Conservation (phyloP, 2,329 filamentous ascomycete species). For the Cryphonectria naterciae region DNA sequence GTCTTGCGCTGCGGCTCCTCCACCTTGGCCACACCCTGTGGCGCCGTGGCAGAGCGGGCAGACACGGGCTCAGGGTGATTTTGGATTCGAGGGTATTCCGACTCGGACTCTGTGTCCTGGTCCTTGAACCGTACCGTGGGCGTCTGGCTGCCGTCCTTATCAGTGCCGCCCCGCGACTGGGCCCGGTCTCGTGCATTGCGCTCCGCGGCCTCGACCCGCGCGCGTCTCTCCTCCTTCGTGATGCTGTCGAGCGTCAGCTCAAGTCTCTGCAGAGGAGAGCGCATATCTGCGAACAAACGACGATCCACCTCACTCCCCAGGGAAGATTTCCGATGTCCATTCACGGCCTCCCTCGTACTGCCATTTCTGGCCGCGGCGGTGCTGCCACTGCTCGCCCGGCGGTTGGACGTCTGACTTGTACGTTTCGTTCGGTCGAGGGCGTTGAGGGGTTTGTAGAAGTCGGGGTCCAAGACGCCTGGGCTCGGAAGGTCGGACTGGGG, state of each 20-base stretch:
- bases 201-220: conserved; percentile 82
- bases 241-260: conserved; percentile 90
- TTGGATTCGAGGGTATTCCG: conserved; percentile 33
- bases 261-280: conserved; percentile 90
- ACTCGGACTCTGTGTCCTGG: conserved; percentile 32
- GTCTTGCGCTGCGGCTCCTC: conserved; percentile 40
- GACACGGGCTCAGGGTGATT: conserved; percentile 33
- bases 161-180: conserved; percentile 38
- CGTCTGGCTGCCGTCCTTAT: conserved; percentile 31
- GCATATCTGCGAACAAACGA: conserved; percentile 73
- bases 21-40: conserved; percentile 28
- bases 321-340: conserved; percentile 43
- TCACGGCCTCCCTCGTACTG: conserved; percentile 35
- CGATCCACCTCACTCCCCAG: conserved; percentile 46
- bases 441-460: conserved; percentile 38
- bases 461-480: conserved; percentile 35
- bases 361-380: conserved; percentile 33
- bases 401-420: conserved; percentile 17
- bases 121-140: conserved; percentile 42
- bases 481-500: conserved; percentile 33
- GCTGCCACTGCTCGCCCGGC: conserved; percentile 31
- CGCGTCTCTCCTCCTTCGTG: conserved; percentile 93
- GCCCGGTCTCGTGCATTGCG: conserved; percentile 67
- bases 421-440: conserved; percentile 30
- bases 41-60: conserved; percentile 35